Conservation (phyloP, 768 basidiomycete species). For the Russula emetica region DNA sequence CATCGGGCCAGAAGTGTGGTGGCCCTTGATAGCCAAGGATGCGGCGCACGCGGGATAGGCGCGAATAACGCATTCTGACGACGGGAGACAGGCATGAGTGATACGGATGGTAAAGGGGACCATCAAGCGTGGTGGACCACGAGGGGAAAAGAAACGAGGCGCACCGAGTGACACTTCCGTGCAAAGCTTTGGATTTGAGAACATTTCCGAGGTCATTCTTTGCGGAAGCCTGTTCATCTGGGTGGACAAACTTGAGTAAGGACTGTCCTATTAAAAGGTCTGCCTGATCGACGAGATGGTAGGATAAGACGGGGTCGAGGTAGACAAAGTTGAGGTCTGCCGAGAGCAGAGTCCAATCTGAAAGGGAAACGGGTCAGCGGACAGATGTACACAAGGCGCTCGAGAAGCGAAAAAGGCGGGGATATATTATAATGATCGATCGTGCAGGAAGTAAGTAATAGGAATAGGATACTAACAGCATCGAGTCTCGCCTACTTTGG, state of each 20-base stretch:
- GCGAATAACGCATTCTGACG: constrained; percentile 70
- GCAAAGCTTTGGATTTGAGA: constrained; percentile 66
- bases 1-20: constrained; percentile 52
- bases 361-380: constrained; percentile 29
- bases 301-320: constrained; percentile 73
- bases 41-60: constrained; percentile 68
- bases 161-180: constrained; percentile 79
- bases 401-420: constrained; percentile 35
- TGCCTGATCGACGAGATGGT: constrained; percentile 69
- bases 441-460: constrained; percentile 26
- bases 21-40: constrained; percentile 64
- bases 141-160: constrained; percentile 29
- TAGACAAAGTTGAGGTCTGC: constrained; percentile 74
- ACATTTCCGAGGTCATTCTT: constrained; percentile 69
- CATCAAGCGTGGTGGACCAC: constrained; percentile 21
- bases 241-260: constrained; percentile 75
- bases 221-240: constrained; percentile 75
- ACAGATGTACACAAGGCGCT: constrained; percentile 27
- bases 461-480: constrained; percentile 54
- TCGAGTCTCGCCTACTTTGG: constrained; percentile 60
- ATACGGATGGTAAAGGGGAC: constrained; percentile 22
- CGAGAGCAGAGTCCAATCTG: constrained; percentile 83
- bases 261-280: constrained; percentile 64
- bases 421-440: constrained; percentile 41
- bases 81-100: constrained; percentile 25